Evolutionary conservation across 345 rosid species (phyloP).

Genomic region (Rubroshorea leprosula): DNA sequence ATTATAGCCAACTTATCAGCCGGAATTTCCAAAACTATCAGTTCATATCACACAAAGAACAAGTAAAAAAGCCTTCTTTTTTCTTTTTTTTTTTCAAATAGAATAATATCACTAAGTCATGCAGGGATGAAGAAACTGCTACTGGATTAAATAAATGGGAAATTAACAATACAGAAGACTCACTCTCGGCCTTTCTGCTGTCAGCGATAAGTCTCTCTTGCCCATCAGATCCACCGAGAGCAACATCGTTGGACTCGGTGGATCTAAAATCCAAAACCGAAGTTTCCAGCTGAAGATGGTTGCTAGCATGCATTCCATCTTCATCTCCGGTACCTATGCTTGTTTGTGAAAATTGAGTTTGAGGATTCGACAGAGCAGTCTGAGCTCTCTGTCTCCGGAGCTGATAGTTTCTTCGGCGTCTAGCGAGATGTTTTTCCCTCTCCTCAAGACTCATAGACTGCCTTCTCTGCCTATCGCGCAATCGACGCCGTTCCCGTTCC

Average conservation of each 20-base stretch:
- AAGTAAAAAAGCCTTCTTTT: no score
- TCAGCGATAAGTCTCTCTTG: slow-evolving; percentile 19
- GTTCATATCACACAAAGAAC: slow-evolving; percentile 3
- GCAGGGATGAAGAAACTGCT: no score
- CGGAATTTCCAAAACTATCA: slow-evolving; percentile 56
- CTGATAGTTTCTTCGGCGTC: slow-evolving; percentile 85
- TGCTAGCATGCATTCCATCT: slow-evolving; percentile 17
- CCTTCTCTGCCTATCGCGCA: slow-evolving; percentile 77
- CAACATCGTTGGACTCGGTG: slow-evolving; percentile 4
- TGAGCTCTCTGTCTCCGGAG: slow-evolving; percentile 66
- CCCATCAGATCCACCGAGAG: neutral
- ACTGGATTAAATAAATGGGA: no score
- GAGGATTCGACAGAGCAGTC: slow-evolving; percentile 34
- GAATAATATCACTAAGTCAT: neutral
- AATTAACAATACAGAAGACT: slow-evolving; percentile 21
- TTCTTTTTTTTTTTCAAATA: no score
- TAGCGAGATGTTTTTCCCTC: slow-evolving; percentile 81
- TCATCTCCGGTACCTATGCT: slow-evolving; percentile 9
- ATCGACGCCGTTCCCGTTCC: slow-evolving; percentile 76
- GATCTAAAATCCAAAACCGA: slow-evolving; percentile 30
- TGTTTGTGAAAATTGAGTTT: slow-evolving; percentile 17
- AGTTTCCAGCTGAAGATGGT: slow-evolving; percentile 16
- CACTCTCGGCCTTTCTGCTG: slow-evolving; percentile 34
- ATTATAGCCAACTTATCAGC: slow-evolving; percentile 40
- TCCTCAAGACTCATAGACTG: slow-evolving; percentile 85